phyloP scores from a whole-genome alignment of 176 grass and related monocot genomes.

The Calamus simplicifolius region DNA sequence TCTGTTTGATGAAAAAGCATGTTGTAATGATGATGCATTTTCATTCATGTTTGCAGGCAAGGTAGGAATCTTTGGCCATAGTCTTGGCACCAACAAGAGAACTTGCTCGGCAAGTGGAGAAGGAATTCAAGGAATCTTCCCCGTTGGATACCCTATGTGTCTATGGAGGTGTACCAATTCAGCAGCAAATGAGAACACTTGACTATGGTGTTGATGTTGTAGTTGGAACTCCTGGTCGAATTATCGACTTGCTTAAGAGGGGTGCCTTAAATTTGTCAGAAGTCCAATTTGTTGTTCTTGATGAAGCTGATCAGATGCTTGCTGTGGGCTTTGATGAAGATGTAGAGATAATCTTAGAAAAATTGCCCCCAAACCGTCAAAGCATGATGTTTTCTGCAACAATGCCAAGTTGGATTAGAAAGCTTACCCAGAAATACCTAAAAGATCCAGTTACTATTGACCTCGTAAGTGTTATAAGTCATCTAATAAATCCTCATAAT shows the following conservation, averaged over 20 bases:
- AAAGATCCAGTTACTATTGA: conserved; percentile 66
- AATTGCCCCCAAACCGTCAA: conserved; percentile 52
- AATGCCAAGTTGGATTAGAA: conserved; percentile 90
- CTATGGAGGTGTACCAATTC: conserved; percentile 86
- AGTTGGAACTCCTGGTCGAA: conserved; percentile 80
- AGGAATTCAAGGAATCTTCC: conserved; percentile 89
- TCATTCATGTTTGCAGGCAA: conserved; percentile 26
- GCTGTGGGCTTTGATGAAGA: conserved; percentile 87
- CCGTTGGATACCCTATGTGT: conserved; percentile 75
- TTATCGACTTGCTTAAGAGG: conserved; percentile 87
- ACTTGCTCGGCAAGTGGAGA: conserved; percentile 93
- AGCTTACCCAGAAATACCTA: conserved; percentile 65
- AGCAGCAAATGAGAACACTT: conserved; percentile 79
- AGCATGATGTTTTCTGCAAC: conserved; percentile 98
- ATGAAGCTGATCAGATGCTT: conserved; percentile 99
- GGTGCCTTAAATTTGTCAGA: conserved; percentile 55
- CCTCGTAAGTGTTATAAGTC: conserved; percentile 54
- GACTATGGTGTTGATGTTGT: conserved; percentile 86
- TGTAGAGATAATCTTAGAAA: conserved; percentile 79
- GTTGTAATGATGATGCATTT: background rate
- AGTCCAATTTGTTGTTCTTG: conserved; percentile 80
- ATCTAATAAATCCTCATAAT: background rate
- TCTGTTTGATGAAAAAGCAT: too few relatives aligned
- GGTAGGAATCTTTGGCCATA: conserved; percentile 78
- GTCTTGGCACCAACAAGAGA: conserved; percentile 90